phyloP scores from a whole-genome alignment of 805 yeast species.

The Candida awuae region DNA sequence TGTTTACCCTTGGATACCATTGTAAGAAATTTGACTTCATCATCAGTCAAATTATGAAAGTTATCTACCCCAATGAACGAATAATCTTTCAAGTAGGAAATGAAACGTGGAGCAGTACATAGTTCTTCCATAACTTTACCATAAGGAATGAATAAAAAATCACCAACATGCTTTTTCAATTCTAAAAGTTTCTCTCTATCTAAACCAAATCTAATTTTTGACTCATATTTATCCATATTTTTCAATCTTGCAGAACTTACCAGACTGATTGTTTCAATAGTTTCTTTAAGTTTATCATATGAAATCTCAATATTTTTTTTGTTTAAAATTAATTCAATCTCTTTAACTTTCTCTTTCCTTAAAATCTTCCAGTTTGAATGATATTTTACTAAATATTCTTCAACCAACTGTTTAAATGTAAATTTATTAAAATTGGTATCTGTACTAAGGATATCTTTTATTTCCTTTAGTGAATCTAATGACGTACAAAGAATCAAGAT shows the following conservation, averaged over 20 bases:
- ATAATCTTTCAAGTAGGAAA: neutral
- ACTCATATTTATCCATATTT: constrained; percentile 1
- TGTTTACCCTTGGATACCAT: constrained; percentile 1
- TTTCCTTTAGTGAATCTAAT: neutral
- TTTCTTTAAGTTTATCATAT: constrained; percentile 1
- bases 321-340: neutral
- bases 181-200: neutral
- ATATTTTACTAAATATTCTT: neutral
- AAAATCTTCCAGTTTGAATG: constrained; percentile 3
- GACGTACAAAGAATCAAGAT: constrained; percentile 4
- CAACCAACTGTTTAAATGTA: neutral
- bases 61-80: neutral
- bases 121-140: constrained; percentile 2
- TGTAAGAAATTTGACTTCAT: constrained; percentile 1
- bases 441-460: too few relatives aligned
- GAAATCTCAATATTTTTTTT: neutral
- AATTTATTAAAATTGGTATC: neutral
- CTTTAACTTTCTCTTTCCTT: neutral
- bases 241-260: neutral
- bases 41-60: constrained; percentile 3
- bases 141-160: constrained; percentile 2
- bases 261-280: constrained; percentile 3
- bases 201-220: constrained; percentile 5
- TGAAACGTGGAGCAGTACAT: neutral
- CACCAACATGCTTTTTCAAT: constrained; percentile 2